Evolutionary conservation across 306 rosid genomes (phyloP), one percentile per base, ranked within the genome.

Genomic region (Morella rubra): DNA sequence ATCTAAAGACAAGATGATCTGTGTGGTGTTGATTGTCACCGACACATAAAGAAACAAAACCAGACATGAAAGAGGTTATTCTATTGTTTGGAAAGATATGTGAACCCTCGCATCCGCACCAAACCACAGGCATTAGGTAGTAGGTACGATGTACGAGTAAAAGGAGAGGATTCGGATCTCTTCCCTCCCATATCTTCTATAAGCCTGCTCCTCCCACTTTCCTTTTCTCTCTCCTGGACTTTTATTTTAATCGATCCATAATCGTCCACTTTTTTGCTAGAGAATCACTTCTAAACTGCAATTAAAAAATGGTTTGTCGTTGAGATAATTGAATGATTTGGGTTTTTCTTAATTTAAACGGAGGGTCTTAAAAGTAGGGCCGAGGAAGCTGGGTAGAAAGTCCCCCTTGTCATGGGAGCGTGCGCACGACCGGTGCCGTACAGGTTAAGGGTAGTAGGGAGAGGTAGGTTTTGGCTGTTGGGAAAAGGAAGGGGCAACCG

Each of bases 111-210:
- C 1, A 32, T 46, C 71, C 0, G 14, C 52, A 4, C 49, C 40
- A 18, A 3, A 7, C 32, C 44, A 45, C 69, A 54, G 40, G 71
- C 1, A 76, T 72, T 69, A 78, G 83, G 85, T 61, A 76, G 77
- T 77, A 20, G 86, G 93, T 85, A 84, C 81, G 77, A 77, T 32
- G 91, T 89, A 86, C 86, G 82, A 76, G 89, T 80, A 84, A 89
- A 86, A 78, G 82, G 89, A 84, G 81, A 14, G 46, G 87, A 85
- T 81, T 80, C 87, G 85, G 2, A 15, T 80, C 80, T 87, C 84
- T 32, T 73, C 69, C 77, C 52, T 69, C 59, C 4, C 78, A 50
- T 75, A 66, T 72, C 78, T 59, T 18, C n/a, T n/a, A n/a, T n/a
- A n/a, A n/a, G n/a, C n/a, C n/a, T n/a, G n/a, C n/a, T n/a, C n/a